Evolutionary conservation across 441 rosid genomes (phyloP).

Genomic region (Erysimum cheiri): DNA sequence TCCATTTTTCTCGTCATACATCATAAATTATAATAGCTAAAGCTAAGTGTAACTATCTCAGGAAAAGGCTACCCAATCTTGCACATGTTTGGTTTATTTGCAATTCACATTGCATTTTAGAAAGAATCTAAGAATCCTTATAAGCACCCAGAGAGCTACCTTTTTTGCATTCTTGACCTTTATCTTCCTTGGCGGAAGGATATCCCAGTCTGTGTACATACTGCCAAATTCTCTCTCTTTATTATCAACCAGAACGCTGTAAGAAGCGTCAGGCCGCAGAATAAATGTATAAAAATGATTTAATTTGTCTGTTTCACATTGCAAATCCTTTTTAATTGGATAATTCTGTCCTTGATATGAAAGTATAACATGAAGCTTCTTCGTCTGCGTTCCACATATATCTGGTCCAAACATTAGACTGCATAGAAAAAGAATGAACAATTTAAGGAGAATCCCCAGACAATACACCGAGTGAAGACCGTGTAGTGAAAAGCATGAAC

Average conservation of each 20-base stretch:
- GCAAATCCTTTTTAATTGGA: slow-evolving; percentile 84
- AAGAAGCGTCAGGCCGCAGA: slow-evolving; percentile 91
- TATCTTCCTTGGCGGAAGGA: slow-evolving; percentile 88
- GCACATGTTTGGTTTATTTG: slow-evolving; percentile 11
- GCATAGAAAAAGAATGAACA: slow-evolving; percentile 43
- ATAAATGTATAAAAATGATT: slow-evolving; percentile 95
- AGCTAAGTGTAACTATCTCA: slow-evolving; percentile 24
- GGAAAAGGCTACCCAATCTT: not conserved
- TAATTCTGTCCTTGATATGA: slow-evolving; percentile 97
- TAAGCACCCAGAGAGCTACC: slow-evolving; percentile 48
- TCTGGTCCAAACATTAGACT: slow-evolving; percentile 99
- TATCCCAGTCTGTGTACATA: slow-evolving; percentile 95
- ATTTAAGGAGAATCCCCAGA: slow-evolving; percentile 8
- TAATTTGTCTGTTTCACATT: slow-evolving; percentile 93
- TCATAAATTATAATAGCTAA: slow-evolving; percentile 18
- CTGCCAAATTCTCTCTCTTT: slow-evolving; percentile 92
- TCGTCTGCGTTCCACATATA: slow-evolving; percentile 88
- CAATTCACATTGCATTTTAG: not conserved
- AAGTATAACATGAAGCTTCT: slow-evolving; percentile 84
- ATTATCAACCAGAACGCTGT: slow-evolving; percentile 81
- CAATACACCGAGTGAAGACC: slow-evolving; percentile 4
- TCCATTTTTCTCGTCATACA: not conserved
- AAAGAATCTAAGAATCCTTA: slow-evolving; percentile 9
- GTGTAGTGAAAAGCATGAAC: not conserved
- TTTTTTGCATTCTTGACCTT: slow-evolving; percentile 72